These are phyloP conservation scores for Phaffia tasmanica DNA, from an alignment of 768 basidiomycete genomes.

Conservation along the genomic window DNA sequence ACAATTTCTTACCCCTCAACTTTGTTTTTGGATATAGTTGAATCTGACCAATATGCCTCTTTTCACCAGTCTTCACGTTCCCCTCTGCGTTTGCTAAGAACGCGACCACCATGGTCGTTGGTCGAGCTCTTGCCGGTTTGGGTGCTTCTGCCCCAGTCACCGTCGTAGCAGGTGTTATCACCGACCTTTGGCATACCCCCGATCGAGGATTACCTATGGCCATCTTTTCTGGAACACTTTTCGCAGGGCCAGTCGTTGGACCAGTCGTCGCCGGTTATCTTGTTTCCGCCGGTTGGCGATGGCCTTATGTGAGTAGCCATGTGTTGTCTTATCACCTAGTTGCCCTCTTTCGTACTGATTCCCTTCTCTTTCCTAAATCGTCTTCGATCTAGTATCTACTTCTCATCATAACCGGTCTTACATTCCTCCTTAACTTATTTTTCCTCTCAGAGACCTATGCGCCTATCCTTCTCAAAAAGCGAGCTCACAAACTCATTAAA, in stretches of 20 bases:
- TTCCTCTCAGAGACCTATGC: constrained; percentile 22
- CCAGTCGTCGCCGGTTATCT: constrained; percentile 18
- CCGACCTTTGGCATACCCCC: constrained; percentile 32
- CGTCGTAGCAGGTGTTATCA: constrained; percentile 16
- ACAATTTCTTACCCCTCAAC: background rate
- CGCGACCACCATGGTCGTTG: constrained; percentile 32
- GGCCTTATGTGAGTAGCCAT: too few species aligned
- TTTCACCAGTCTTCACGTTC: constrained; percentile 33
- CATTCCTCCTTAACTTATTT: background rate
- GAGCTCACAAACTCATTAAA: constrained; percentile 26
- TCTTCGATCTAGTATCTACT: constrained; percentile 11
- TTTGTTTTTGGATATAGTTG: background rate
- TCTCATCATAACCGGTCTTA: background rate
- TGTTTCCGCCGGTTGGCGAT: constrained; percentile 3
- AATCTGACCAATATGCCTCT: background rate
- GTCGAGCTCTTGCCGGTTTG: constrained; percentile 35
- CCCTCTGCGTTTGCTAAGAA: constrained; percentile 35
- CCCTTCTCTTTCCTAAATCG: too few species aligned
- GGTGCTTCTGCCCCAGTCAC: constrained; percentile 33
- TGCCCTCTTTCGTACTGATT: too few species aligned
- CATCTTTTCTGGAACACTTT: constrained; percentile 34
- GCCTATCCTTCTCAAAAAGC: constrained; percentile 16
- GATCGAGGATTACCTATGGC: constrained; percentile 36
- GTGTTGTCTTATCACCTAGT: too few species aligned
- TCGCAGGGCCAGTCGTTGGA: constrained; percentile 22